Base-by-base conservation (phyloP, 2,329 filamentous ascomycete species). In the Rhynchosporium graminicola region DNA sequence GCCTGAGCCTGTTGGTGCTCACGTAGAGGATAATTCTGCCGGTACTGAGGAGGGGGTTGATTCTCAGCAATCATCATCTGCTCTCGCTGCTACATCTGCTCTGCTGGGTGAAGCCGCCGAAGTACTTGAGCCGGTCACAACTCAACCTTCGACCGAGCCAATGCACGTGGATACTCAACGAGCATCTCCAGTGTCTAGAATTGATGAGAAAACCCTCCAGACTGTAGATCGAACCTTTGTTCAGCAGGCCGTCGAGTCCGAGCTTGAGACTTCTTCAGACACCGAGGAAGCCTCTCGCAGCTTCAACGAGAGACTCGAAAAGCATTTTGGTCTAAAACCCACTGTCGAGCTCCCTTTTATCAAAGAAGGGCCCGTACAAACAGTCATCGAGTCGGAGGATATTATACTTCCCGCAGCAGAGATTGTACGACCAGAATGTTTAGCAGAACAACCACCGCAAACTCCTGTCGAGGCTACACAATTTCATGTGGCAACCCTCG, bases 311-410 rank as follows among this genome's bases (percentile, higher is more conserved):
- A 36, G 12, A 5, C n/a, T 33, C 31, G 40, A n/a, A 4, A 31
- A 33, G 6, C 36, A 43, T n/a, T 29, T 13, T 12, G 36, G 28
- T 12, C 3, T 59, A 9, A 45, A 50, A 12, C 10, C 43, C 12
- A 29, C 36, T 50, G 56, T 26, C 10, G 54, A 46, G 13, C 40
- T 57, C 9, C 5, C 42, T 10, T 36, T 8, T 13, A 26, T n/a
- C 51, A 52, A 57, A 31, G 45, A 36, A n/a, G 46, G 52, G 51
- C 29, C 48, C 13, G 8, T 43, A 9, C n/a, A 57, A 29, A 26
- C 42, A 20, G 13, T 40, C 31, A 13, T 15, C 28, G 26, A 59
- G 13, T 45, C 36, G 45, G 13, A 0, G 2, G 10, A 29, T 42
- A 13, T 9, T 42, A 20, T 13, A 26, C 7, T 10, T 26, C 2